phyloP scores from a whole-genome alignment of 106 monocot genomes.

The Amphibolis antarctica region DNA sequence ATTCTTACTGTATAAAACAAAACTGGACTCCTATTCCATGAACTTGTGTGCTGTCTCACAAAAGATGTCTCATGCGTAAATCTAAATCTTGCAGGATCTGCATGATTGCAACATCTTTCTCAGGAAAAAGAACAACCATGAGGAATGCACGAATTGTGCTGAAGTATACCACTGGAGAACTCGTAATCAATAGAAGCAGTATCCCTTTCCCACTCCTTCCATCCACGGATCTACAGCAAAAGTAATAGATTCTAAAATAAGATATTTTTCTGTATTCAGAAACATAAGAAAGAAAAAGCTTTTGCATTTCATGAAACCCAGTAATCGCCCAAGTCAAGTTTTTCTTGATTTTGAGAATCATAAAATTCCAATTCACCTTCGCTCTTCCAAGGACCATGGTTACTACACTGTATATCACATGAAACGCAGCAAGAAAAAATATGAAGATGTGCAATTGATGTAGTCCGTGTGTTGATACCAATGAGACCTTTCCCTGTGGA shows the following conservation, averaged over 20 bases:
- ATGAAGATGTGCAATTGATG: slow-evolving; percentile 22
- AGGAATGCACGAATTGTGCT: background rate
- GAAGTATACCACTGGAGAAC: slow-evolving; percentile 14
- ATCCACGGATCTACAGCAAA: slow-evolving; percentile 16
- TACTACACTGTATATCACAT: slow-evolving; percentile 14
- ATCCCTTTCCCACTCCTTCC: slow-evolving; percentile 28
- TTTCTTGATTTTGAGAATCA: background rate
- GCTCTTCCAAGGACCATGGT: slow-evolving; percentile 18
- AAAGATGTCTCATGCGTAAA: slow-evolving; percentile 28
- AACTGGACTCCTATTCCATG: slow-evolving; percentile 11
- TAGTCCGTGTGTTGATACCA: slow-evolving; percentile 14
- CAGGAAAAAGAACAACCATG: background rate
- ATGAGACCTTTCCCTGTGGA: slow-evolving; percentile 14
- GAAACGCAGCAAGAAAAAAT: slow-evolving; percentile 20
- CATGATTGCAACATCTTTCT: background rate
- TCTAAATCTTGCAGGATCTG: slow-evolving; percentile 29
- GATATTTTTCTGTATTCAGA: background rate
- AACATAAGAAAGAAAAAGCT: background rate
- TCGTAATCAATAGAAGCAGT: slow-evolving; percentile 15
- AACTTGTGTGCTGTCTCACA: slow-evolving; percentile 22
- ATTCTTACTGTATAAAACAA: slow-evolving; percentile 15
- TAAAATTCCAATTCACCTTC: slow-evolving; percentile 3
- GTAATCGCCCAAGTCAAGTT: background rate
- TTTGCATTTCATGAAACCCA: background rate
- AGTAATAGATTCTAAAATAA: background rate